Conservation (phyloP, 1,284 basidiomycete genomes). For the Hymenochaete sp. region DNA sequence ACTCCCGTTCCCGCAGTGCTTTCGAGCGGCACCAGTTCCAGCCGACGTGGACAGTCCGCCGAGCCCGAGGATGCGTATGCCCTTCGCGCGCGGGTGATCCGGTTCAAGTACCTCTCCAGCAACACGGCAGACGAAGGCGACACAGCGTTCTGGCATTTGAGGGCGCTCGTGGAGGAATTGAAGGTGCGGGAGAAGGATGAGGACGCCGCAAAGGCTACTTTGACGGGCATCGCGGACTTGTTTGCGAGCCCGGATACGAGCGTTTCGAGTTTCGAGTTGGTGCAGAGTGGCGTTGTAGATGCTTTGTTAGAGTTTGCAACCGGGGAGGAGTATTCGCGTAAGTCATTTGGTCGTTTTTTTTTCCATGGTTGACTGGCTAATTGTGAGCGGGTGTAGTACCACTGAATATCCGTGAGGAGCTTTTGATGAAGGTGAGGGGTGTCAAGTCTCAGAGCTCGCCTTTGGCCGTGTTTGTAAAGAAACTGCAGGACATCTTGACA, state of each 20-base stretch:
- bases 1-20: conserved; percentile 31
- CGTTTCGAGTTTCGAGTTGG: conserved; percentile 91
- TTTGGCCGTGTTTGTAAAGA: conserved; percentile 81
- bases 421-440: no score
- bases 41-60: conserved; percentile 45
- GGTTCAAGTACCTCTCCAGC: conserved; percentile 64
- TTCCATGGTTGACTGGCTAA: not conserved
- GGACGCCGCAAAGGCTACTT: conserved; percentile 52
- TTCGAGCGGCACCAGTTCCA: no score
- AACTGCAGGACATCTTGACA: conserved; percentile 87
- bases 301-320: conserved; percentile 79
- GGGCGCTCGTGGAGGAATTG: conserved; percentile 56
- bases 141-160: conserved; percentile 56
- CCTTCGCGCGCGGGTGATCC: conserved; percentile 77
- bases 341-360: conserved; percentile 20
- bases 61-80: conserved; percentile 88
- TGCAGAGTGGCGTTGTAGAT: conserved; percentile 90
- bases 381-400: no score
- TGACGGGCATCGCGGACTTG: conserved; percentile 67
- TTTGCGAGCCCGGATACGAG: conserved; percentile 74
- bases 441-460: no score
- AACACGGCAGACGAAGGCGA: conserved; percentile 56
- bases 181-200: conserved; percentile 49
- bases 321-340: conserved; percentile 49
- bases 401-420: no score